Conservation (phyloP, 257 asterid species). For the Sherardia arvensis region DNA sequence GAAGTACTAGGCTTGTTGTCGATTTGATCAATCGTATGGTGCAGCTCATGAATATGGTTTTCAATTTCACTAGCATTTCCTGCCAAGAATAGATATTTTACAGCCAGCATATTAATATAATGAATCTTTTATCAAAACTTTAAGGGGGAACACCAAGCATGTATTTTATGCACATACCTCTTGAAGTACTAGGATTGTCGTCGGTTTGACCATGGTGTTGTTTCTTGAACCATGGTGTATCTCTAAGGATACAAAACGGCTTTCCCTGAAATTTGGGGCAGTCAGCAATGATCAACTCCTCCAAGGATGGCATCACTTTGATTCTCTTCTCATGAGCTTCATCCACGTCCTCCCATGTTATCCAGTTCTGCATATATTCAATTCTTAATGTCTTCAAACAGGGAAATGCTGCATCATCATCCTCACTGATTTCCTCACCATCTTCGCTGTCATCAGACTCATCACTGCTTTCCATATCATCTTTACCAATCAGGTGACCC, state of each 20-base stretch:
- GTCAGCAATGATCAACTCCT: background rate
- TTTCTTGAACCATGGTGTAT: slow-evolving; percentile 15
- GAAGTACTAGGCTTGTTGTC: too few relatives aligned
- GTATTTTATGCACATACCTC: background rate
- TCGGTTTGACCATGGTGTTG: too few relatives aligned
- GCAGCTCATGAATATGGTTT: too few relatives aligned
- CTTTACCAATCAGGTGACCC: background rate
- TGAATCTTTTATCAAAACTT: too few relatives aligned
- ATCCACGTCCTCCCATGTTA: background rate
- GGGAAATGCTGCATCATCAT: background rate
- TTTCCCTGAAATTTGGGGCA: background rate
- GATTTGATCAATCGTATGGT: too few relatives aligned
- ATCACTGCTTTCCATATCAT: background rate
- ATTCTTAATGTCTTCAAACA: background rate
- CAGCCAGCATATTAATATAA: too few relatives aligned
- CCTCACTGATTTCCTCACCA: background rate
- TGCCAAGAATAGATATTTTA: too few relatives aligned
- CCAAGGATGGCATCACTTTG: background rate
- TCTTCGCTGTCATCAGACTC: background rate
- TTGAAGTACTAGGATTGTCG: background rate
- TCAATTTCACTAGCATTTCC: too few relatives aligned
- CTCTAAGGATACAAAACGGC: slow-evolving; percentile 1
- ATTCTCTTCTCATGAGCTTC: background rate
- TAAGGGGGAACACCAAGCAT: too few relatives aligned
- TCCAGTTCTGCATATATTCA: background rate